Evolutionary conservation across 495 filamentous ascomycete species (phyloP).

Genomic region (Coniosporium apollinis): DNA sequence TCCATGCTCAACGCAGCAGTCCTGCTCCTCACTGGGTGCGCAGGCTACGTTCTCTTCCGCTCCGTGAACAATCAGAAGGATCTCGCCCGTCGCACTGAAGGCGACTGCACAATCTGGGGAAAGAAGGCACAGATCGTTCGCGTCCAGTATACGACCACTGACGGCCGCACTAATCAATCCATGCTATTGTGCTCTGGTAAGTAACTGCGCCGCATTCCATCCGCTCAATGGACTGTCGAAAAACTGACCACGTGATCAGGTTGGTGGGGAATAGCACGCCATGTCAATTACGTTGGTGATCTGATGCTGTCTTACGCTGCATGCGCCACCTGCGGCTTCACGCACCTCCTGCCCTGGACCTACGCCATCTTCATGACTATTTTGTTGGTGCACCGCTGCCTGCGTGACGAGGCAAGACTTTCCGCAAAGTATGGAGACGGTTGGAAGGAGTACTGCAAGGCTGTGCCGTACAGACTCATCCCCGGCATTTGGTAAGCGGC

Average conservation of each 20-base stretch:
- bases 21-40: constrained; percentile 22
- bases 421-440: constrained; percentile 28
- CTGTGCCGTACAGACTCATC: constrained; percentile 28
- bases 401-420: constrained; percentile 27
- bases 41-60: constrained; percentile 30
- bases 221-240: too few species aligned
- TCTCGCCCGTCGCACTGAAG: constrained; percentile 25
- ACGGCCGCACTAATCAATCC: too few species aligned
- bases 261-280: constrained; percentile 33
- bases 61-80: constrained; percentile 33
- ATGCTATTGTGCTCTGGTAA: constrained; percentile 29
- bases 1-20: constrained; percentile 12
- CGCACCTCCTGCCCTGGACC: constrained; percentile 27
- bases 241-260: too few species aligned
- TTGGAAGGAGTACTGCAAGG: constrained; percentile 29
- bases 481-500: constrained; percentile 26
- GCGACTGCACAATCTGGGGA: constrained; percentile 29
- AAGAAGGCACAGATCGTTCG: constrained; percentile 24
- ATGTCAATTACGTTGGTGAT: constrained; percentile 34
- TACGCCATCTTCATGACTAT: constrained; percentile 31
- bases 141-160: constrained; percentile 24
- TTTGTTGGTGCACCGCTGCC: constrained; percentile 21
- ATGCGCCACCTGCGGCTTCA: constrained; percentile 27
- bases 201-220: too few species aligned
- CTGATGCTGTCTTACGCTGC: constrained; percentile 27